Conservation (phyloP, 139 green algal genomes). For the Chlorella sp. region DNA sequence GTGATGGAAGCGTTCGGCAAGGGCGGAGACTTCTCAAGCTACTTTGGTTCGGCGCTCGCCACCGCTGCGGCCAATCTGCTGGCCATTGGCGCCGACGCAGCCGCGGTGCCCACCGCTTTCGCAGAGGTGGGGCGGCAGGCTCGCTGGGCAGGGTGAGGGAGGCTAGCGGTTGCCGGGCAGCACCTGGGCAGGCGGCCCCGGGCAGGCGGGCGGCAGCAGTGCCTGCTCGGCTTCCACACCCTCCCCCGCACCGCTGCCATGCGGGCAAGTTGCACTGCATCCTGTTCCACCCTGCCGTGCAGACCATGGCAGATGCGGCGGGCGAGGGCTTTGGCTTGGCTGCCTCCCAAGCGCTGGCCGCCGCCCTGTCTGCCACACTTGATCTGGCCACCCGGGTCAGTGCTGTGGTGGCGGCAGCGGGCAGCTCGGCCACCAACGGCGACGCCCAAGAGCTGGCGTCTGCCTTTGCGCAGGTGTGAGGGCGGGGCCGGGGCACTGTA, state of each 20-base stretch:
- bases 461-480: neutral
- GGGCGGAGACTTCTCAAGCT: slow-evolving; percentile 8
- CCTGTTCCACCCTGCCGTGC: neutral
- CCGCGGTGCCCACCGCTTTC: neutral
- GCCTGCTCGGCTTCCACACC: neutral
- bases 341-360: neutral
- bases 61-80: slow-evolving; percentile 2
- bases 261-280: no score
- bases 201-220: neutral
- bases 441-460: neutral
- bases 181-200: no score
- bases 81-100: neutral
- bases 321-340: neutral
- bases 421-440: neutral
- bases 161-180: no score
- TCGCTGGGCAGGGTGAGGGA: neutral
- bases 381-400: neutral
- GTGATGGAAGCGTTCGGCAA: neutral
- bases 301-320: neutral
- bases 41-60: neutral
- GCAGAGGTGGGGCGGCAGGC: neutral
- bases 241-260: no score
- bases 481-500: no score
- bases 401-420: neutral
- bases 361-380: neutral